Percentiles rank a stretch among this genome's conserved stretches.
Conservation (phyloP, 768 basidiomycete genomes). For the Tulasnella sp. region DNA sequence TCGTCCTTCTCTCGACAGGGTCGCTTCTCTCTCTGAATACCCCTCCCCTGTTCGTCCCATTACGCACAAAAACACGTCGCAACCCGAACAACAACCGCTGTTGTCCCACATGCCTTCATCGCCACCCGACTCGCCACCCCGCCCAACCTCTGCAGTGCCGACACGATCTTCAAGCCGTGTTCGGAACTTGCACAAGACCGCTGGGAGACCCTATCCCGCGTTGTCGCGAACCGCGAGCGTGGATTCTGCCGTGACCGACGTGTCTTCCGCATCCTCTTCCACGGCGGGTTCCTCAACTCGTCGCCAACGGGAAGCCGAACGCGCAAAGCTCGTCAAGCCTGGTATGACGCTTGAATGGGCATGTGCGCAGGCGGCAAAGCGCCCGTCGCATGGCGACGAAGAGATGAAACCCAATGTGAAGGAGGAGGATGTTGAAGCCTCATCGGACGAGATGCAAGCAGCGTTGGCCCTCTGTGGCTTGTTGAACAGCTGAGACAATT, state of each 20-base stretch:
- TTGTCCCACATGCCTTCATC: conserved; percentile 26
- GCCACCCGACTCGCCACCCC: conserved; percentile 17
- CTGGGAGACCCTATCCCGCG: conserved; percentile 15
- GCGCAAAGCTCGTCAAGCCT: conserved; percentile 21
- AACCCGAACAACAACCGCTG: conserved; percentile 20
- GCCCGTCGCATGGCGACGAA: background rate
- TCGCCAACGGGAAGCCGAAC: conserved; percentile 18
- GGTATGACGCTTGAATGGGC: conserved; percentile 22
- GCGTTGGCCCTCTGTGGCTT: conserved; percentile 23
- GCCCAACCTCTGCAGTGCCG: background rate
- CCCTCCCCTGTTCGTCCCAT: conserved; percentile 15
- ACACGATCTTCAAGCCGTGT: background rate
- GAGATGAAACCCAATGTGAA: background rate
- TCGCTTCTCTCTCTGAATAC: conserved; percentile 25
- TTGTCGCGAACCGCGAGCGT: conserved; percentile 20
- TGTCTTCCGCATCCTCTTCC: conserved; percentile 11
- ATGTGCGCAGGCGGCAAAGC: conserved; percentile 23
- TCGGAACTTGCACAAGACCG: conserved; percentile 10
- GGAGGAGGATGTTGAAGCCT: conserved; percentile 6
- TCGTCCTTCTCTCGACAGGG: conserved; percentile 22
- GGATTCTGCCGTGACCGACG: conserved; percentile 18
- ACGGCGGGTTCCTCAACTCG: background rate
- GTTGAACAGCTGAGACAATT: conserved; percentile 1
- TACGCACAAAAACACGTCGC: background rate
- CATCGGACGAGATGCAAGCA: conserved; percentile 24